These are phyloP conservation scores for Seminavis robusta DNA, from an alignment of 108 stramenopile species.

Conservation along the genomic window DNA sequence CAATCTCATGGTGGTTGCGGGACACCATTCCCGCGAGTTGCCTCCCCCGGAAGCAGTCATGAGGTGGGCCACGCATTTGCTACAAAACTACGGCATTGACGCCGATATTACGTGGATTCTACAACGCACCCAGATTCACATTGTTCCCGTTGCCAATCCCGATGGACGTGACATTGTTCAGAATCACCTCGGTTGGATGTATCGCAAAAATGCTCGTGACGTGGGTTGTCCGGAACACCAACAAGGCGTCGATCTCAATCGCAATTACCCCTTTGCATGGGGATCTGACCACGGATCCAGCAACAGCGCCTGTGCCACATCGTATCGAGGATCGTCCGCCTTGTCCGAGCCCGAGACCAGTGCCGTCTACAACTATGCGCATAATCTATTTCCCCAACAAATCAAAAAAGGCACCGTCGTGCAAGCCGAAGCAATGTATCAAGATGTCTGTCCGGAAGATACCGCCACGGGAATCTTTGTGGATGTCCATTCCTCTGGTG, in stretches of 20 bases:
- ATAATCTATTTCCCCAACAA: slow-evolving; percentile 35
- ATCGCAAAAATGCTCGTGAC: slow-evolving; percentile 42
- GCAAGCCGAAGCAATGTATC: slow-evolving; percentile 12
- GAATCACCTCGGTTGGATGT: slow-evolving; percentile 1
- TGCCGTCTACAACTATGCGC: slow-evolving; percentile 38
- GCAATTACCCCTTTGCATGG: slow-evolving; percentile 54
- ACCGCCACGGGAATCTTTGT: slow-evolving; percentile 36
- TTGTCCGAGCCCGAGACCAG: slow-evolving; percentile 43
- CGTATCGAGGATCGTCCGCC: slow-evolving; percentile 30
- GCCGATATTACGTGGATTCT: slow-evolving; percentile 40
- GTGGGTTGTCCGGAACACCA: not conserved
- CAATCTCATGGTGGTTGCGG: not conserved
- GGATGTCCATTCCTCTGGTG: slow-evolving; percentile 46
- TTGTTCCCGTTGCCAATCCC: slow-evolving; percentile 49
- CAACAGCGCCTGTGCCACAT: slow-evolving; percentile 18
- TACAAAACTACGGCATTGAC: slow-evolving; percentile 21
- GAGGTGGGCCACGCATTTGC: not conserved
- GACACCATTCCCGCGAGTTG: not conserved
- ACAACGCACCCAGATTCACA: slow-evolving; percentile 39
- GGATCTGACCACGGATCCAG: slow-evolving; percentile 29
- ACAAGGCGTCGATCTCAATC: slow-evolving; percentile 57
- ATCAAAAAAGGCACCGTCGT: not conserved
- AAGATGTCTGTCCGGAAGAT: slow-evolving; percentile 16
- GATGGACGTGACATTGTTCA: slow-evolving; percentile 57
- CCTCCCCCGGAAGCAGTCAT: not conserved